Conservation (phyloP, 2,329 filamentous ascomycete species). For the Sporothrix brunneoviolacea region DNA sequence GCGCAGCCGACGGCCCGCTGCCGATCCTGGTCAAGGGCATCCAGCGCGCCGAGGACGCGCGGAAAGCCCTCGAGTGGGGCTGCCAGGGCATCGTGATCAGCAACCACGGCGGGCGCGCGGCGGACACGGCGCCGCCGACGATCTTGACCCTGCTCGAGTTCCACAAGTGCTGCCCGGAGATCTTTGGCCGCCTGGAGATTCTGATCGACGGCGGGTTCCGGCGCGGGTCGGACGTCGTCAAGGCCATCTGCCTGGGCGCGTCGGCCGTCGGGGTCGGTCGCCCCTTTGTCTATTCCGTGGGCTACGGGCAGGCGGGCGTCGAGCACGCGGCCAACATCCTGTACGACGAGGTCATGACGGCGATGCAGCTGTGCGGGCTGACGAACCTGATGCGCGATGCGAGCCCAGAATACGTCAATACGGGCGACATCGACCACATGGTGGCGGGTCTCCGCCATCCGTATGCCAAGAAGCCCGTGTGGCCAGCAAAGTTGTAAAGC, state of each 20-base stretch:
- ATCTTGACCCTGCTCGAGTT: constrained; percentile 35
- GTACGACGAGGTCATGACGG: constrained; percentile 31
- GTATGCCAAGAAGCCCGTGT: constrained; percentile 14
- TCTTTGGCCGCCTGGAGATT: constrained; percentile 32
- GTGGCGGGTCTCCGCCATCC: constrained; percentile 14
- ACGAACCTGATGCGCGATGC: constrained; percentile 19
- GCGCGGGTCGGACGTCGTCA: constrained; percentile 36
- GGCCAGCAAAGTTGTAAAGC: constrained; percentile 11
- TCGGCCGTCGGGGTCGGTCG: constrained; percentile 40
- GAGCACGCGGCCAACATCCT: constrained; percentile 33
- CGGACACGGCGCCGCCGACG: constrained; percentile 40
- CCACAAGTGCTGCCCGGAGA: constrained; percentile 32
- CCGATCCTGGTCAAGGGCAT: constrained; percentile 53
- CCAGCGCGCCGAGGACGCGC: constrained; percentile 49
- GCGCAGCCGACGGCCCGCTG: constrained; percentile 23
- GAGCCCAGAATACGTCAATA: constrained; percentile 20
- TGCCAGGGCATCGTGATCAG: constrained; percentile 49
- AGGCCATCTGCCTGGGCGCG: constrained; percentile 37
- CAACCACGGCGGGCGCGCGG: constrained; percentile 52
- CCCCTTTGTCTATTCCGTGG: constrained; percentile 36
- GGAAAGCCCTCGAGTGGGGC: constrained; percentile 40
- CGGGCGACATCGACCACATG: constrained; percentile 20
- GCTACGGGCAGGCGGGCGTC: constrained; percentile 40
- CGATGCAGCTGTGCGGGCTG: constrained; percentile 29
- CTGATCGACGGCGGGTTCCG: constrained; percentile 37